Percentiles rank a stretch among this genome's conserved stretches.
Evolutionary conservation across 2,329 filamentous ascomycete genomes (phyloP).

Genomic region (Elsinoe australis): DNA sequence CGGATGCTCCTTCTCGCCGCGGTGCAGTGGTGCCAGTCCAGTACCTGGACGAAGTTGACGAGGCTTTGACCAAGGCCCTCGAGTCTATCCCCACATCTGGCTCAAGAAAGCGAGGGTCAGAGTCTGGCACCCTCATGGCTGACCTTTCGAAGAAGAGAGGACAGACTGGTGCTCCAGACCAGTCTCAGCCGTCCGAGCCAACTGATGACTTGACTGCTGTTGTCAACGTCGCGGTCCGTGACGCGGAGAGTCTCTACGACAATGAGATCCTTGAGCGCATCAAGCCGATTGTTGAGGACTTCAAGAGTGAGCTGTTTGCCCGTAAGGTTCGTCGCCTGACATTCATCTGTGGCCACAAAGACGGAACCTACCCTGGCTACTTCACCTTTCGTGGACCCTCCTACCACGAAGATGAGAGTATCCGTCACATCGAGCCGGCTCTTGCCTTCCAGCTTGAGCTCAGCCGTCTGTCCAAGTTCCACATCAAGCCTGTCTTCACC

Average conservation of each 20-base stretch:
- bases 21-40: slow-evolving; percentile 90
- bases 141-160: slow-evolving; percentile 67
- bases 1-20: slow-evolving; percentile 69
- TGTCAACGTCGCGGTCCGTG: slow-evolving; percentile 82
- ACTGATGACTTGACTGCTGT: slow-evolving; percentile 82
- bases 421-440: slow-evolving; percentile 93
- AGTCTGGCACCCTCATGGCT: slow-evolving; percentile 52
- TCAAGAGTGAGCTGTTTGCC: slow-evolving; percentile 74
- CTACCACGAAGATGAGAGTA: slow-evolving; percentile 87
- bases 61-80: slow-evolving; percentile 72
- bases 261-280: slow-evolving; percentile 72
- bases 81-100: slow-evolving; percentile 62
- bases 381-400: slow-evolving; percentile 93
- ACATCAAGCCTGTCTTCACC: slow-evolving; percentile 96
- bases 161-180: slow-evolving; percentile 27
- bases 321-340: slow-evolving; percentile 82
- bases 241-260: slow-evolving; percentile 77
- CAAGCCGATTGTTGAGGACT: slow-evolving; percentile 63
- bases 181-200: slow-evolving; percentile 35
- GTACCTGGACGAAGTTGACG: slow-evolving; percentile 90
- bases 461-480: slow-evolving; percentile 87
- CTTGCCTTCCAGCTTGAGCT: slow-evolving; percentile 98
- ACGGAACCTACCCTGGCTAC: slow-evolving; percentile 92
- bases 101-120: slow-evolving; percentile 44
- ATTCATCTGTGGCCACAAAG: slow-evolving; percentile 90